Base-by-base conservation (phyloP, 805 yeast genomes). In the Barnettozyma sucrosica region DNA sequence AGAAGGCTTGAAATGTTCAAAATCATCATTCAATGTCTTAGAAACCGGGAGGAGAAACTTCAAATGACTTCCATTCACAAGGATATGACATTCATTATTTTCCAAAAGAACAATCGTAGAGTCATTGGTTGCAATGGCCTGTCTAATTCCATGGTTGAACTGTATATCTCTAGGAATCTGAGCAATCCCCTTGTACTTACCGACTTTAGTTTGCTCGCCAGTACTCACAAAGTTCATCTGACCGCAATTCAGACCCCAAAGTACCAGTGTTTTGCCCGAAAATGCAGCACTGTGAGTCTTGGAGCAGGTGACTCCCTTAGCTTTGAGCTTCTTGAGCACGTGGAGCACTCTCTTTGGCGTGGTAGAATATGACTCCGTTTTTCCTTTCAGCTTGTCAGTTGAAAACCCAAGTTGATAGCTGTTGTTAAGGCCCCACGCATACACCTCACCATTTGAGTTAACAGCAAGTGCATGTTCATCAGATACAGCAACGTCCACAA, bases 201-300 rank as follows among this genome's bases (percentile, higher is more conserved):
- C 59, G 52, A 64, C 58, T 52, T 54, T 62, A 52, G 54, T 61
- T 51, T 54, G 54, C 14, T 64, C 65, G 10, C 66, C 62, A 2
- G 66, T 48, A 16, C 66, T 49, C 6, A 68, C 55, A 43, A 76
- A 68, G 3, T 92, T 92, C 81, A 88, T 79, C 62, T 88, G 96
- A 0, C 96, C 96, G 32, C 79, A 66, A 58, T 88, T 85, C 33
- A 83, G 65, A 2, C 96, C 96, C 95, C 96, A 88, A 34, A 79
- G 63, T 50, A 67, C 76, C n/a, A 57, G 50, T 9, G 75, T 76
- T 38, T 67, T 61, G 7, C 66, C 68, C 0, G 81, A 67, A 51
- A 71, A 83, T 0, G 77, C 85, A 18, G 81, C 72, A 4, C 92
- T 79, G 60, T 87, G 95, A 11, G 83, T 71, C 41, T 75, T 79